Percentiles rank a stretch among this genome's conserved stretches.
Evolutionary conservation across 352 stramenopile genomes (phyloP).

Genomic region (Phytophthora crassamura): DNA sequence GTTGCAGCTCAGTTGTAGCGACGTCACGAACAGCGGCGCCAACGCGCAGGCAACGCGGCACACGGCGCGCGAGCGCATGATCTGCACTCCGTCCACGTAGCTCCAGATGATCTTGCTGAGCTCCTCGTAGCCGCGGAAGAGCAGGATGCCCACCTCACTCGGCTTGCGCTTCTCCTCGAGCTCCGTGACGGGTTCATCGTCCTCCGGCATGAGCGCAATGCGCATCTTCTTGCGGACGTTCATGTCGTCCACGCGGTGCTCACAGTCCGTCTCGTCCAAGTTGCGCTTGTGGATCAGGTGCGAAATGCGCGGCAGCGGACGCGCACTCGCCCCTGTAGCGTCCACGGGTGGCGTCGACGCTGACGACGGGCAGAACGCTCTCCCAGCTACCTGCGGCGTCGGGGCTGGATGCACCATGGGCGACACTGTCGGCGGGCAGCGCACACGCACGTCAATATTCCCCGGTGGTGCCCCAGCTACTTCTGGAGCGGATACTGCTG

Average conservation of each 20-base stretch:
- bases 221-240: slow-evolving; percentile 32
- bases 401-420: slow-evolving; percentile 23
- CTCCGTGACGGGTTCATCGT: slow-evolving; percentile 11
- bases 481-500: background rate
- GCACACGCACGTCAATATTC: background rate
- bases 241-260: background rate
- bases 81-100: slow-evolving; percentile 79
- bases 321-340: slow-evolving; percentile 10
- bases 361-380: slow-evolving; percentile 20
- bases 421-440: slow-evolving; percentile 23
- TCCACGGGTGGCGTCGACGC: slow-evolving; percentile 1
- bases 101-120: slow-evolving; percentile 79
- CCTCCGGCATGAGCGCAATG: slow-evolving; percentile 25
- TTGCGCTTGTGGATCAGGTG: slow-evolving; percentile 51
- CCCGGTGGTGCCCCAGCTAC: background rate
- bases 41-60: slow-evolving; percentile 50
- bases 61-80: slow-evolving; percentile 75
- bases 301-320: slow-evolving; percentile 41
- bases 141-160: slow-evolving; percentile 49
- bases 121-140: slow-evolving; percentile 74
- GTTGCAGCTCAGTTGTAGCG: slow-evolving; percentile 85
- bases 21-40: slow-evolving; percentile 70
- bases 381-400: slow-evolving; percentile 6
- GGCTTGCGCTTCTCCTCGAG: slow-evolving; percentile 35
- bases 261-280: slow-evolving; percentile 40